Base-by-base conservation (phyloP, 371 early-diverging fungal genomes). In the Actinomortierella ambigua region DNA sequence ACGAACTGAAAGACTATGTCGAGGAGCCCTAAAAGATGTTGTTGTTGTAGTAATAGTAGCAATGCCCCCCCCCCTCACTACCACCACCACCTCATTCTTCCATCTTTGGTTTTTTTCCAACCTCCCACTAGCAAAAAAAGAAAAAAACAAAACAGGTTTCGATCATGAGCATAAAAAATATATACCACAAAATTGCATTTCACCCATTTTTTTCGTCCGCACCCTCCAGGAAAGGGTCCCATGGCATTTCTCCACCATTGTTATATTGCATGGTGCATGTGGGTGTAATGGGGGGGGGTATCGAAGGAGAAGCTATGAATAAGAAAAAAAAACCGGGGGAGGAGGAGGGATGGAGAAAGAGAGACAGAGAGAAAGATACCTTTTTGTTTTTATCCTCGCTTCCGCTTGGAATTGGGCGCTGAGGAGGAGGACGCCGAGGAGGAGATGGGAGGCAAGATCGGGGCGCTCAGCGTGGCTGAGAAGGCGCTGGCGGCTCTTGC, bases 1-100 rank as follows among this genome's bases (percentile, higher is more conserved):
- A 73, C 41, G 73, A 73, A 23, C 67, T 73, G 54, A 73, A 73
- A 63, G 73, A 73, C 44, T 73, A 73, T 50, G 73, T 73, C 8
- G 73, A 73, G 29, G 63, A 44, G 9, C 54, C 67, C 5, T 66
- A 23, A 57, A 42, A 4, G 3, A 15, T 13, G 48, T 8, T 4
- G 1, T 22, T 39, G 9, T 14, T 17, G 15, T 22, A 46, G 22
- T 18, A 18, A 46, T 46, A 46, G n/a, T n/a, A n/a, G n/a, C n/a
- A n/a, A n/a, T n/a, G n/a, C n/a, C n/a, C n/a, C n/a, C n/a, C n/a
- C n/a, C n/a, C n/a, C n/a, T n/a, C n/a, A n/a, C n/a, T n/a, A n/a
- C n/a, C n/a, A n/a, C n/a, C n/a, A n/a, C n/a, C n/a, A n/a, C n/a
- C n/a, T n/a, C n/a, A n/a, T n/a, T n/a, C n/a, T n/a, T n/a, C n/a